A percentile compares a stretch with the other conserved stretches of the same genome.
These are phyloP conservation scores for Dactylellina cionopaga DNA, from an alignment of 2,329 filamentous ascomycete species.

Conservation along the genomic window DNA sequence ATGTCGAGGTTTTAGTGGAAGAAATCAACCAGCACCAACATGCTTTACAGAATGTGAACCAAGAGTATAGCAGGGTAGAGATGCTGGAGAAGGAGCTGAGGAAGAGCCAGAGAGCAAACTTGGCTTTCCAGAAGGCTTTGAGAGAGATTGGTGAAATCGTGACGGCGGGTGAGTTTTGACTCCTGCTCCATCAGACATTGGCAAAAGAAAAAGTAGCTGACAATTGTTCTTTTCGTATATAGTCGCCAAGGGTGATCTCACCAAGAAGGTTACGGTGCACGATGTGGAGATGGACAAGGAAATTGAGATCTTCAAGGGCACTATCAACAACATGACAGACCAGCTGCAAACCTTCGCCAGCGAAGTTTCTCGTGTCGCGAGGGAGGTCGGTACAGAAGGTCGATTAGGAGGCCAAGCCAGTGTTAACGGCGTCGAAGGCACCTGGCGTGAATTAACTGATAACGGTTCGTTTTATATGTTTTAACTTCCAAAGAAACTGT, in stretches of 20 bases:
- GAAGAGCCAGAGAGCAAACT: constrained; percentile 97
- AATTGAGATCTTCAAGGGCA: constrained; percentile 96
- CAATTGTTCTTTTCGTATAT: background rate
- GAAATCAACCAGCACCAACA: constrained; percentile 87
- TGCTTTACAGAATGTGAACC: constrained; percentile 85
- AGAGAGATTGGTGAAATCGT: constrained; percentile 97
- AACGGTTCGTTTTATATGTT: constrained; percentile 66
- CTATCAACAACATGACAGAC: constrained; percentile 99
- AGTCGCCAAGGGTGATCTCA: constrained; percentile 92
- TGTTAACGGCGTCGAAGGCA: constrained; percentile 92
- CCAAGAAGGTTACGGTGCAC: constrained; percentile 96
- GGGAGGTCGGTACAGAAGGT: constrained; percentile 95
- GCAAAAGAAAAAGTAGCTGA: background rate
- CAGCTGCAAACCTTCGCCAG: constrained; percentile 96
- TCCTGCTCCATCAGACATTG: background rate
- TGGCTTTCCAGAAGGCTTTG: constrained; percentile 96
- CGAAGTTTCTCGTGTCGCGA: constrained; percentile 91
- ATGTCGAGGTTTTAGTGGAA: constrained; percentile 92
- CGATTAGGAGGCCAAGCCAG: constrained; percentile 92
- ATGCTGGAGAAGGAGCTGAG: constrained; percentile 90
- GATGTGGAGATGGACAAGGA: constrained; percentile 97
- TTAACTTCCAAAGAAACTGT: too few species aligned
- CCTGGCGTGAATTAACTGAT: constrained; percentile 95
- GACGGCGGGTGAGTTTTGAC: constrained; percentile 70
- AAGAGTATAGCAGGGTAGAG: constrained; percentile 87